These are phyloP conservation scores for Paratrimastix pyriformis DNA, from an alignment of 78 protist species.

Conservation along the genomic window DNA sequence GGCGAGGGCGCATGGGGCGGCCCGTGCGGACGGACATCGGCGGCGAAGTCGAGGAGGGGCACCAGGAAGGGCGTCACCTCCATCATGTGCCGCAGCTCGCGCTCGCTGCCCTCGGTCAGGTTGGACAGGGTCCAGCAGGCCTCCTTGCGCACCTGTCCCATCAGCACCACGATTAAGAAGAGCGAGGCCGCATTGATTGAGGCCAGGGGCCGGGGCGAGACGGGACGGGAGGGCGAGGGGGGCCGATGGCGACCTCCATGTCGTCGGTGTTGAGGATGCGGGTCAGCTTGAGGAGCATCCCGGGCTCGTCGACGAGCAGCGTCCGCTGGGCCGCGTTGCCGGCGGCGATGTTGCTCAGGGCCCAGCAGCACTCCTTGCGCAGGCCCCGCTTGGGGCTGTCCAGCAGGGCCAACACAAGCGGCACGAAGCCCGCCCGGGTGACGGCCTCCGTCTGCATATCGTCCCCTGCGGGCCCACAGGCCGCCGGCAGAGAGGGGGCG, in stretches of 20 bases:
- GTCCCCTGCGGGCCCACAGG: too few relatives aligned
- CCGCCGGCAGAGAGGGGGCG: too few relatives aligned
- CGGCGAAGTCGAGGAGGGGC: too few relatives aligned
- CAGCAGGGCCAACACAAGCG: constrained; percentile 30
- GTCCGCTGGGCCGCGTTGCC: constrained; percentile 79
- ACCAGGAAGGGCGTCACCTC: too few relatives aligned
- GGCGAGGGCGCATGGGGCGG: too few relatives aligned
- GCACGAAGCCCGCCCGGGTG: constrained; percentile 48
- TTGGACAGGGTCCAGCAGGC: constrained; percentile 95
- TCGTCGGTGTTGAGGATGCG: constrained; percentile 43
- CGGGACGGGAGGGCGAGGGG: too few relatives aligned
- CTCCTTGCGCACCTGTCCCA: too few relatives aligned
- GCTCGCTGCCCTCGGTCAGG: constrained; percentile 69
- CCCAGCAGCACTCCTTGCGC: constrained; percentile 94
- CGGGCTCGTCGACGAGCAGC: constrained; percentile 68
- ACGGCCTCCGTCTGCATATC: constrained; percentile 89
- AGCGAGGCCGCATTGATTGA: too few relatives aligned
- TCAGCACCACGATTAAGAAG: too few relatives aligned
- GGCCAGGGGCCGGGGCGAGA: too few relatives aligned
- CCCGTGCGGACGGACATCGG: too few relatives aligned
- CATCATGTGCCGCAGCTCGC: too few relatives aligned
- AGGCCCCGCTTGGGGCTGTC: constrained; percentile 39
- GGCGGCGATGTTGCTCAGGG: constrained; percentile 92
- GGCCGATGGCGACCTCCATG: constrained; percentile 62
- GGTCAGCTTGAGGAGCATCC: constrained; percentile 64